Base-by-base conservation (phyloP, 2,329 filamentous ascomycete species). In the Epichloe gansuensis region DNA sequence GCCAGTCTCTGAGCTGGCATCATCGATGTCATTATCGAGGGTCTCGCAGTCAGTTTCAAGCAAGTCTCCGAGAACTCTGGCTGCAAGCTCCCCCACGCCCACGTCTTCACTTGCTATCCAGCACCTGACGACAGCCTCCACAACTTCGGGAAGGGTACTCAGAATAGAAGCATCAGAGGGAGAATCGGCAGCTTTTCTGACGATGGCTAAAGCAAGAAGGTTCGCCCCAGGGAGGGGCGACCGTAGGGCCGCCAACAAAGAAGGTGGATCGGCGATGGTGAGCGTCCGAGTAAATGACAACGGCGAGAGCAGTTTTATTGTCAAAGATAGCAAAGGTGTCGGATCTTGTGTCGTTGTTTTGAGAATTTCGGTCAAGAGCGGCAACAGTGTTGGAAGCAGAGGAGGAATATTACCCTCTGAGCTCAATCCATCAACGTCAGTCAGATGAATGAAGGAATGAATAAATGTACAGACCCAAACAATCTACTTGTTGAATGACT, bases 221-320 rank as follows among this genome's bases (percentile, higher is more conserved):
- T 80, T 80, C 34, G 76, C 77, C 2, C 77, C 74, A 0, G 78
- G 71, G 0, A 77, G 68, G 1, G 76, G 72, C 1, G 78, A 80
- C 46, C 64, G 63, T 15, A 83, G 68, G 25, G 78, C 78, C 39
- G 70, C 68, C 47, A 79, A 64, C 3, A 83, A 63, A 13, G 73
- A 68, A 5, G 74, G 68, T 43, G 74, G 69, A 25, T 76, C 72
- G 11, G 77, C 76, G 7, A 82, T 63, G 2, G 71, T 66, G 55
- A 82, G 67, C 15, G 74, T 67, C 44, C 77, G 69, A 3, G 68
- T 68, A 59, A 82, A 80, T 40, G 66, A 63, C 1, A 82, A 64
- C 0, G 78, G 76, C 0, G 69, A 64, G 15, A 83, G 69, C 31
- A 84, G 74, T 60, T 78, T 81, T 59, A 73, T 71, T 44, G 77